phyloP scores from a whole-genome alignment of 192 early-diverging fungal species.

The Backusella psychrophila region DNA sequence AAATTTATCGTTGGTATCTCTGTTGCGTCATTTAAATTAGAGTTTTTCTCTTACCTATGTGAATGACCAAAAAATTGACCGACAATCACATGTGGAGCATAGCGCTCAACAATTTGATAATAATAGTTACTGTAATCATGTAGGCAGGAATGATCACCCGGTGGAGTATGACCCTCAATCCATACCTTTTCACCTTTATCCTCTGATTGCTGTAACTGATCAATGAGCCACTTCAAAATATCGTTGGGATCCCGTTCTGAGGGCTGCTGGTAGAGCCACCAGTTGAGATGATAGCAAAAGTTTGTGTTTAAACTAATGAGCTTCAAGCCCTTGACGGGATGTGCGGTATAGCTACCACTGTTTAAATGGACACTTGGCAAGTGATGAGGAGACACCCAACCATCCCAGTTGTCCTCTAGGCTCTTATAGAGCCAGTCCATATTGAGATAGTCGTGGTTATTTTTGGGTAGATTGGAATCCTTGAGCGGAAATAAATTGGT shows the following conservation, averaged over 20 bases:
- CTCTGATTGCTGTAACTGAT: constrained; percentile 49
- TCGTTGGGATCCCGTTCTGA: constrained; percentile 43
- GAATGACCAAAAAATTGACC: constrained; percentile 59
- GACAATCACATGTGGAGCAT: constrained; percentile 52
- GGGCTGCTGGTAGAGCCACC: constrained; percentile 44
- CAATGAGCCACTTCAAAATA: constrained; percentile 48
- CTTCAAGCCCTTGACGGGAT: constrained; percentile 41
- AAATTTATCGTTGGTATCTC: too few species aligned
- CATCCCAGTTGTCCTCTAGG: constrained; percentile 44
- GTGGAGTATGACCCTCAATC: constrained; percentile 54
- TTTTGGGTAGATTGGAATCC: not conserved
- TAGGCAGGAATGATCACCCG: constrained; percentile 42
- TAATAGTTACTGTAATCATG: constrained; percentile 52
- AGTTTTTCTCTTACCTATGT: constrained; percentile 30
- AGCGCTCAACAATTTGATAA: constrained; percentile 55
- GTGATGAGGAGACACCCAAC: constrained; percentile 34
- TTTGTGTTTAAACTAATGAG: constrained; percentile 58
- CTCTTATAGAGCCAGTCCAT: constrained; percentile 46
- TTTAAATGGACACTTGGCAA: constrained; percentile 37
- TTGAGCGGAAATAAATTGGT: constrained; percentile 40
- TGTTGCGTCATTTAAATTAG: too few species aligned
- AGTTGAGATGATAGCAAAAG: constrained; percentile 60
- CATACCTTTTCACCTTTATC: constrained; percentile 49
- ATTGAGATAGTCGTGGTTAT: constrained; percentile 15
- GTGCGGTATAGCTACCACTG: constrained; percentile 47